phyloP scores from a whole-genome alignment of 805 yeast species.

The Limtongia smithiae region DNA sequence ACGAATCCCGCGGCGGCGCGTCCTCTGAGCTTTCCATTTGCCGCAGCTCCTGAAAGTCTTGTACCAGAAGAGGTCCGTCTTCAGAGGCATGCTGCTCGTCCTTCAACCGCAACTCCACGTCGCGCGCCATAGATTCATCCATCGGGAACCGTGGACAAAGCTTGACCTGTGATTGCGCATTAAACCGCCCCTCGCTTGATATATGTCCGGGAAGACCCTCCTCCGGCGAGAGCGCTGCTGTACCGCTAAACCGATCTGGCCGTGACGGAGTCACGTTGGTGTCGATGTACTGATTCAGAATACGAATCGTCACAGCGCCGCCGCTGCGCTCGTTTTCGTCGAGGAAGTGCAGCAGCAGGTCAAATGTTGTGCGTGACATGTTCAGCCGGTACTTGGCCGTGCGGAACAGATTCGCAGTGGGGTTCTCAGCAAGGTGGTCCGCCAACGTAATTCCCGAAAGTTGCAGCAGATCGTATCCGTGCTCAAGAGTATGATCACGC shows the following conservation, averaged over 20 bases:
- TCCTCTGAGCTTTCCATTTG: slow-evolving; percentile 42
- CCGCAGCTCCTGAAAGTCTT: slow-evolving; percentile 59
- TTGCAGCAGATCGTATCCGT: slow-evolving; percentile 70
- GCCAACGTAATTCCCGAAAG: slow-evolving; percentile 71
- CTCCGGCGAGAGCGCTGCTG: slow-evolving; percentile 48
- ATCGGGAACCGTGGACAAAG: slow-evolving; percentile 74
- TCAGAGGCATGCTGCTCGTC: slow-evolving; percentile 50
- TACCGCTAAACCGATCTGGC: slow-evolving; percentile 34
- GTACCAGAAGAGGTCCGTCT: slow-evolving; percentile 44
- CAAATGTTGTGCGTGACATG: slow-evolving; percentile 80
- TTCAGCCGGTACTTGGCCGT: slow-evolving; percentile 68
- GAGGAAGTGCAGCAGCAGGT: slow-evolving; percentile 74
- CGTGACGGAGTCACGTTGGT: slow-evolving; percentile 37
- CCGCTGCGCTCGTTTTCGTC: slow-evolving; percentile 92
- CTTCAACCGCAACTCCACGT: slow-evolving; percentile 68
- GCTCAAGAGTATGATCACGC: slow-evolving; percentile 68
- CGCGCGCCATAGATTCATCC: slow-evolving; percentile 80
- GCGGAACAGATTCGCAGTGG: slow-evolving; percentile 70
- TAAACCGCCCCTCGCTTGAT: slow-evolving; percentile 50
- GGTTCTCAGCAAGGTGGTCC: slow-evolving; percentile 80
- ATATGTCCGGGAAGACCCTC: slow-evolving; percentile 42
- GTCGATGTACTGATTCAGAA: slow-evolving; percentile 78
- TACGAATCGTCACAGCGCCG: slow-evolving; percentile 79
- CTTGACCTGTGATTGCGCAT: slow-evolving; percentile 62
- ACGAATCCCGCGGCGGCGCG: slow-evolving; percentile 66